Conservation (phyloP, 805 yeast genomes). For the Maudiozyma turicensis region DNA sequence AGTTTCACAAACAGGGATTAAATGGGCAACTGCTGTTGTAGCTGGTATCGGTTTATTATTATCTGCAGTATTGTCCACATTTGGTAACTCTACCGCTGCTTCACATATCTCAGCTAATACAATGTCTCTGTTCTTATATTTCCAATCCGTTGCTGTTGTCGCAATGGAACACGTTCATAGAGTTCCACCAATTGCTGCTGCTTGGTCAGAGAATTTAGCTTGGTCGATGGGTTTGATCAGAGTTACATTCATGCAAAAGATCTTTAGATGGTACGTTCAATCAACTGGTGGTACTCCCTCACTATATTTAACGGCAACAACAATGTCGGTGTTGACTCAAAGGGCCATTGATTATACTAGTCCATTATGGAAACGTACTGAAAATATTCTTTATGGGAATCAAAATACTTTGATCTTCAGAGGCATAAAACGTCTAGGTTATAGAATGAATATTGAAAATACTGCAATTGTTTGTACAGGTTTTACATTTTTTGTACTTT, state of each 20-base stretch:
- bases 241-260: conserved; percentile 71
- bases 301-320: conserved; percentile 49
- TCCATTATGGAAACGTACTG: conserved; percentile 30
- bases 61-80: conserved; percentile 73
- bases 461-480: conserved; percentile 81
- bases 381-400: conserved; percentile 39
- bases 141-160: conserved; percentile 79
- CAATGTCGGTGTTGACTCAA: conserved; percentile 67
- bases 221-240: conserved; percentile 93
- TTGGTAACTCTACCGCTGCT: conserved; percentile 84
- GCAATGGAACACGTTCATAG: conserved; percentile 77
- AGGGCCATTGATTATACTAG: conserved; percentile 19
- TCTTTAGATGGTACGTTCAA: conserved; percentile 77
- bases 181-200: conserved; percentile 84
- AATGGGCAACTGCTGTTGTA: conserved; percentile 89
- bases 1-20: conserved; percentile 68
- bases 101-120: conserved; percentile 84
- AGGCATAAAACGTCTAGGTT: conserved; percentile 80
- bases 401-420: conserved; percentile 55
- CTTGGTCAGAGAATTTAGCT: conserved; percentile 86
- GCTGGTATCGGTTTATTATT: conserved; percentile 80
- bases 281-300: conserved; percentile 85
- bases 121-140: conserved; percentile 71
- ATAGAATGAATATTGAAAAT: conserved; percentile 62
- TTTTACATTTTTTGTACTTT: conserved; percentile 71